These are phyloP conservation scores for Blastocystis hominis DNA, from an alignment of 352 stramenopile genomes.

Conservation along the genomic window DNA sequence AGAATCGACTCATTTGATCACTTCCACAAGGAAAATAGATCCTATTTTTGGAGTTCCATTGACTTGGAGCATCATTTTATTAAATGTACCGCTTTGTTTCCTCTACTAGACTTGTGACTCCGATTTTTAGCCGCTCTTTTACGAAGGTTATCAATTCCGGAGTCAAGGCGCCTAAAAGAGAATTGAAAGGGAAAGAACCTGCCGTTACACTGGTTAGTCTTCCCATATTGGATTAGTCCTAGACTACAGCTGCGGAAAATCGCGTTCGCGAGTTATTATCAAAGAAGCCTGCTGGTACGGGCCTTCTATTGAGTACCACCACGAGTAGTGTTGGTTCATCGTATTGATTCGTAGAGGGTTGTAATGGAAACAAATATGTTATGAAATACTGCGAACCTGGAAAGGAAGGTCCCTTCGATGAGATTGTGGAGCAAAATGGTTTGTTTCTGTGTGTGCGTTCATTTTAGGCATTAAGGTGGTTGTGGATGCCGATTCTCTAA, in stretches of 20 bases:
- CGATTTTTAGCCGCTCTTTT: background rate
- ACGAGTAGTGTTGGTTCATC: background rate
- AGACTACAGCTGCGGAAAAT: constrained; percentile 48
- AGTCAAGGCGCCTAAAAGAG: background rate
- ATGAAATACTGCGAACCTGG: constrained; percentile 56
- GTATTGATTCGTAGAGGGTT: constrained; percentile 26
- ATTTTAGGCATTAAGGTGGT: constrained; percentile 40
- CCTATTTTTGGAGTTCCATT: too few species aligned
- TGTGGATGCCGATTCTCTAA: constrained; percentile 48
- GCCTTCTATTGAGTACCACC: constrained; percentile 18
- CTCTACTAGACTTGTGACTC: background rate
- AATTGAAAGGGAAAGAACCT: constrained; percentile 2
- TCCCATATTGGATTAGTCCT: background rate
- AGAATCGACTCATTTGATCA: background rate
- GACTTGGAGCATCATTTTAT: background rate
- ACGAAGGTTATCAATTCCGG: constrained; percentile 52
- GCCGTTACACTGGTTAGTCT: background rate
- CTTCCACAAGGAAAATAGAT: background rate
- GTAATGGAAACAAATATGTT: constrained; percentile 56
- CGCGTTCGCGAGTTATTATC: constrained; percentile 29
- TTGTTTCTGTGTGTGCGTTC: background rate
- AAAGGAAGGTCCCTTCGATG: constrained; percentile 53
- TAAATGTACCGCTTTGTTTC: constrained; percentile 32
- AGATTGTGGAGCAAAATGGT: constrained; percentile 53
- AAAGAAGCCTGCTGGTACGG: constrained; percentile 51